A percentile compares a stretch with the other conserved stretches of the same genome.
Conservation (phyloP, 345 rosid species). For the Brassica incana region DNA sequence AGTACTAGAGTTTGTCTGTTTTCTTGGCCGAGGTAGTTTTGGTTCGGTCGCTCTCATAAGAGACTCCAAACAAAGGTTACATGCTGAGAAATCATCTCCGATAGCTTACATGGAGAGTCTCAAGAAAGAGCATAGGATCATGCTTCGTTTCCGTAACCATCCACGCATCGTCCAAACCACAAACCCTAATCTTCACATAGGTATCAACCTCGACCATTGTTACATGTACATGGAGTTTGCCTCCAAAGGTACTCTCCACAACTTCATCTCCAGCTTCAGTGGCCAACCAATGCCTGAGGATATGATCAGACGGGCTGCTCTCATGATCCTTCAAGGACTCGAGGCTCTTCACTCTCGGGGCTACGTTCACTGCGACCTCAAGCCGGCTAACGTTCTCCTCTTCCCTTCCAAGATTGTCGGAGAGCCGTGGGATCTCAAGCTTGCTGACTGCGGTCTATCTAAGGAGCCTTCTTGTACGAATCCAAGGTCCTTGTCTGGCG, state of each 20-base stretch:
- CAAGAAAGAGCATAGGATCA: not conserved
- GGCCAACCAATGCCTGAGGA: too few relatives aligned
- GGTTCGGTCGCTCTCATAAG: not conserved
- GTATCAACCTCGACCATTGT: not conserved
- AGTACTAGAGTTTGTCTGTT: not conserved
- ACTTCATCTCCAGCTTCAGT: too few relatives aligned
- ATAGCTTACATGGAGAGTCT: not conserved
- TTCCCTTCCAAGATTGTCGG: not conserved
- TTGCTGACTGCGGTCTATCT: too few relatives aligned
- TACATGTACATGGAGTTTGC: not conserved
- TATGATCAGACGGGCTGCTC: too few relatives aligned
- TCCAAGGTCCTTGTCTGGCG: too few relatives aligned
- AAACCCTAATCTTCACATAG: not conserved
- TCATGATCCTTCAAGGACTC: constrained; percentile 21
- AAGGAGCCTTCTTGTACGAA: too few relatives aligned
- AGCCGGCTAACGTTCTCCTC: constrained; percentile 12
- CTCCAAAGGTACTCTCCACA: too few relatives aligned
- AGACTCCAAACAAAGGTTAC: not conserved
- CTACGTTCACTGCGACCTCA: constrained; percentile 21
- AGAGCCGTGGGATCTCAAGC: not conserved
- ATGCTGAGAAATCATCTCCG: not conserved
- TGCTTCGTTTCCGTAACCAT: constrained; percentile 3
- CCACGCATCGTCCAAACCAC: constrained; percentile 13
- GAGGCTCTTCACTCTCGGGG: constrained; percentile 14
- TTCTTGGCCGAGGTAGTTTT: constrained; percentile 12